Conservation (phyloP, 1,284 basidiomycete genomes). For the Termitomyces sp. region DNA sequence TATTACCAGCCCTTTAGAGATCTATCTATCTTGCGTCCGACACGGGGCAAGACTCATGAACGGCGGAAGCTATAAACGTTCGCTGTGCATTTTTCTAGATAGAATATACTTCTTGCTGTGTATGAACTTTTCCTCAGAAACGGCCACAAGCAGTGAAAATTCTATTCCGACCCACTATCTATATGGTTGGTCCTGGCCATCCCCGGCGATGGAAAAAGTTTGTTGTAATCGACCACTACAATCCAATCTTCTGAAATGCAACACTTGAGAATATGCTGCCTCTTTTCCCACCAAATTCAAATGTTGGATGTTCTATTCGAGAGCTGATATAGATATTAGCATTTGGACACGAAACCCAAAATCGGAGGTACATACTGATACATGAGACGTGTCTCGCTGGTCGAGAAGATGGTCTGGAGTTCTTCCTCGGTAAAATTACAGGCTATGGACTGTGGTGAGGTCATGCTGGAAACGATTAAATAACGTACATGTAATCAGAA, state of each 20-base stretch:
- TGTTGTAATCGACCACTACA: background rate
- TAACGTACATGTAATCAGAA: constrained; percentile 76
- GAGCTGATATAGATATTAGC: constrained; percentile 44
- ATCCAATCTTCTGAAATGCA: constrained; percentile 55
- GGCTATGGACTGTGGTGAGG: constrained; percentile 35
- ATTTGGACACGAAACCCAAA: background rate
- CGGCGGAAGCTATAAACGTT: too few relatives aligned
- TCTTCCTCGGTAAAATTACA: constrained; percentile 91
- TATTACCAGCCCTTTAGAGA: constrained; percentile 36
- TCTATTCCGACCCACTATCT: background rate
- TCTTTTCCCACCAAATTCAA: constrained; percentile 71
- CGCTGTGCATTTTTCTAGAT: too few relatives aligned
- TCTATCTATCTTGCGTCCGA: background rate
- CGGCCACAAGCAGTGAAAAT: background rate
- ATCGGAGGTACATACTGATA: constrained; percentile 51
- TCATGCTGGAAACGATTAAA: background rate
- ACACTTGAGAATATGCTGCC: constrained; percentile 72
- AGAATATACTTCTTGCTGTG: too few relatives aligned
- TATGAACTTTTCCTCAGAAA: background rate
- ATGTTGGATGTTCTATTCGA: constrained; percentile 63
- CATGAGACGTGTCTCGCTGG: constrained; percentile 41
- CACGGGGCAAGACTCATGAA: background rate
- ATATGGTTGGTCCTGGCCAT: background rate
- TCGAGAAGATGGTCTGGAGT: constrained; percentile 54
- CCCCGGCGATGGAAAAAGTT: background rate